phyloP scores from a whole-genome alignment of 2,329 filamentous ascomycete genomes.

The Microsporum audouinii region DNA sequence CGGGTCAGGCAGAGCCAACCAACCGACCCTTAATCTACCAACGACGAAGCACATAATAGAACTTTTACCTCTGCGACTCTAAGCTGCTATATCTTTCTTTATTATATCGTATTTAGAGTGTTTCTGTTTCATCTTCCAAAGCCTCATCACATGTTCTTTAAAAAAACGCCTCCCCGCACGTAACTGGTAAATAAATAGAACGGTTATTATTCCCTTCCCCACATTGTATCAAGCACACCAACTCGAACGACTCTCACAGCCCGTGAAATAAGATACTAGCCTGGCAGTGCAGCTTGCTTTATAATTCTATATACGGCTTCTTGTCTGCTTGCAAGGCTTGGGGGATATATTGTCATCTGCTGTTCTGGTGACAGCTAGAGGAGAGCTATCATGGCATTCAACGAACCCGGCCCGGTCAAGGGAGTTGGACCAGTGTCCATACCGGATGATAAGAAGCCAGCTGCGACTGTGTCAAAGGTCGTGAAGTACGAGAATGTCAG shows the following conservation, averaged over 20 bases:
- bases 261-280: background rate
- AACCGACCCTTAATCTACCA: too few relatives aligned
- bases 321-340: background rate
- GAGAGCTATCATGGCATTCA: constrained; percentile 7
- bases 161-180: background rate
- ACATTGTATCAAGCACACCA: background rate
- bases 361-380: background rate
- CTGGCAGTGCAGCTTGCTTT: background rate
- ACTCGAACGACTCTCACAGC: too few relatives aligned
- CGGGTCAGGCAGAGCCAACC: too few relatives aligned
- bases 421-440: constrained; percentile 72
- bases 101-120: background rate
- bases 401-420: constrained; percentile 8
- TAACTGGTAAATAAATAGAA: background rate
- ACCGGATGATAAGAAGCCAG: constrained; percentile 64
- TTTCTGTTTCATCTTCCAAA: background rate
- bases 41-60: too few relatives aligned
- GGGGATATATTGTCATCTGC: background rate
- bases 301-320: background rate
- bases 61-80: background rate
- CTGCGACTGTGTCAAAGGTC: constrained; percentile 74
- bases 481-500: constrained; percentile 78
- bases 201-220: background rate
- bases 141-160: constrained; percentile 1
- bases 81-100: background rate